These are phyloP conservation scores for Trichoderma virens DNA, from an alignment of 495 filamentous ascomycete species.

Conservation along the genomic window DNA sequence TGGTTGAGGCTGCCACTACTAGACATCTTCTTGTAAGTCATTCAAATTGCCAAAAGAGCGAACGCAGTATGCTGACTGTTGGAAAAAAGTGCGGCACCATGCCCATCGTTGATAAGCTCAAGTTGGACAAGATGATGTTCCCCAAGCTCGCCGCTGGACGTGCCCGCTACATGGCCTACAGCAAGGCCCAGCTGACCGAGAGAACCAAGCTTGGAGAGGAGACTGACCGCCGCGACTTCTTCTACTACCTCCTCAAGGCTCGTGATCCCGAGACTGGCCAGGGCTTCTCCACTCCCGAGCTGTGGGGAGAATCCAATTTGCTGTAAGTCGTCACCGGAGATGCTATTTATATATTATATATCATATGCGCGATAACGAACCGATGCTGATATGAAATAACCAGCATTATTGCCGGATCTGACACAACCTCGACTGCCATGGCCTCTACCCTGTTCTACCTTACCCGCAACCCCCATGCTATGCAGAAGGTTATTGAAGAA, in stretches of 20 bases:
- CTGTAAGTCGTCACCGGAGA: slow-evolving; percentile 33
- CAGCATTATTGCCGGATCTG: slow-evolving; percentile 50
- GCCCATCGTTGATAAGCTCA: slow-evolving; percentile 45
- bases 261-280: slow-evolving; percentile 54
- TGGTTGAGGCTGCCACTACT: slow-evolving; percentile 48
- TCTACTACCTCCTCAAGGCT: slow-evolving; percentile 51
- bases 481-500: slow-evolving; percentile 41
- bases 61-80: slow-evolving; percentile 5
- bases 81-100: slow-evolving; percentile 43
- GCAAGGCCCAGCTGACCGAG: slow-evolving; percentile 44
- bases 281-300: slow-evolving; percentile 56
- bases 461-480: slow-evolving; percentile 43
- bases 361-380: not conserved
- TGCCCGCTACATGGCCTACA: slow-evolving; percentile 49
- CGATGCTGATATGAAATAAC: not conserved
- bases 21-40: slow-evolving; percentile 47
- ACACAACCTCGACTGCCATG: slow-evolving; percentile 60
- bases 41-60: not conserved
- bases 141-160: slow-evolving; percentile 45
- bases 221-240: slow-evolving; percentile 56
- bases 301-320: slow-evolving; percentile 65
- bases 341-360: not conserved
- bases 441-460: slow-evolving; percentile 61
- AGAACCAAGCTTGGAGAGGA: slow-evolving; percentile 49
- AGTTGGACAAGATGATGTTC: slow-evolving; percentile 52